These are phyloP conservation scores for Ogataea methanolica DNA, from an alignment of 805 yeast genomes.

Conservation along the genomic window DNA sequence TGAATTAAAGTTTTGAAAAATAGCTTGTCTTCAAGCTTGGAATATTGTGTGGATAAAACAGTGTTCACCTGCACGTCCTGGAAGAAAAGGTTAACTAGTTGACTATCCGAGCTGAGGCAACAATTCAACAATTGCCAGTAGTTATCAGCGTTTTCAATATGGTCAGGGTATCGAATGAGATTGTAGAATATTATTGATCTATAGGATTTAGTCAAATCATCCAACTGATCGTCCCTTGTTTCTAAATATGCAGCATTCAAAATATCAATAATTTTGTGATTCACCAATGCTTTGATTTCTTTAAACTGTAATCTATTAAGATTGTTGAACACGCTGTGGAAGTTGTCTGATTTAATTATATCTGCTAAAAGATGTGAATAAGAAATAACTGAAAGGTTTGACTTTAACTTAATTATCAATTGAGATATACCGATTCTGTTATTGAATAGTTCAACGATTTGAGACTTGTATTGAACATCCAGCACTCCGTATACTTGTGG, in stretches of 20 bases:
- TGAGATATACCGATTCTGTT: conserved; percentile 24
- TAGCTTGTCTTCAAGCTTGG: not conserved
- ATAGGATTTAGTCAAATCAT: conserved; percentile 5
- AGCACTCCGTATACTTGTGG: conserved; percentile 19
- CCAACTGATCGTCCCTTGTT: conserved; percentile 2
- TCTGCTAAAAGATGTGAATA: conserved; percentile 9
- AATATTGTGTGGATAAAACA: not conserved
- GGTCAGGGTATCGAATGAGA: not conserved
- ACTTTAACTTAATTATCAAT: conserved; percentile 8
- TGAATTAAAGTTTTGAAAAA: conserved; percentile 5
- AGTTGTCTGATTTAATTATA: conserved; percentile 4
- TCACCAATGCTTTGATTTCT: conserved; percentile 13
- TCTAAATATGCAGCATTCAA: conserved; percentile 11
- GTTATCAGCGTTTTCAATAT: conserved; percentile 2
- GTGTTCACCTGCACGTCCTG: not conserved
- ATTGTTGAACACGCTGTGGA: not conserved
- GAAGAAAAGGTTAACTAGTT: conserved; percentile 2
- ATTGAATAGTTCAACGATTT: conserved; percentile 7
- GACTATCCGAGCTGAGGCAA: conserved; percentile 1
- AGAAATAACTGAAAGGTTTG: not conserved
- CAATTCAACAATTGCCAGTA: conserved; percentile 12
- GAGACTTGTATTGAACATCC: conserved; percentile 1
- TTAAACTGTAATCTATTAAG: conserved; percentile 1
- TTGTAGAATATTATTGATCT: not conserved
- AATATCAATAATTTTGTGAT: conserved; percentile 10